Conservation (phyloP, 1,284 basidiomycete species). For the Marasmius tenuissimus region DNA sequence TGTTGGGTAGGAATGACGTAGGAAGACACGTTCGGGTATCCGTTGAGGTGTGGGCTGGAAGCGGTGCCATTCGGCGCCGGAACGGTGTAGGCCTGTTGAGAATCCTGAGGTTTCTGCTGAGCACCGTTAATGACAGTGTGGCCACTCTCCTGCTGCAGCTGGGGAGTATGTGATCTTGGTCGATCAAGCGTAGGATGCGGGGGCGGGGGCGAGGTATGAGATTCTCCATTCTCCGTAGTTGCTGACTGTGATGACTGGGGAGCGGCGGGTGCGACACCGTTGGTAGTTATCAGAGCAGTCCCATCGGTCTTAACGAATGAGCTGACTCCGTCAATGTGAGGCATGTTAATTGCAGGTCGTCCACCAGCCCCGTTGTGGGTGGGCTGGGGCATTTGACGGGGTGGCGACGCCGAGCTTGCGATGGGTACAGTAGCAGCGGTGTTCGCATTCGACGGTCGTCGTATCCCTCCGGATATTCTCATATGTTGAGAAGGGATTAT, state of each 20-base stretch:
- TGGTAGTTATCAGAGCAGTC: conserved; percentile 19
- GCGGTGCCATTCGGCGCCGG: conserved; percentile 41
- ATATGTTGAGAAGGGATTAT: neutral
- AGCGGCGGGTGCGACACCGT: conserved; percentile 32
- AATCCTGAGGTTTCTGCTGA: conserved; percentile 47
- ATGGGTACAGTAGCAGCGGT: neutral
- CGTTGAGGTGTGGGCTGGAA: conserved; percentile 31
- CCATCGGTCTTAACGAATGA: conserved; percentile 21
- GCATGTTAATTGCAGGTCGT: conserved; percentile 43
- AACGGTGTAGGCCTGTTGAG: conserved; percentile 21
- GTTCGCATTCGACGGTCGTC: neutral
- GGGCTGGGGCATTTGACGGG: conserved; percentile 36
- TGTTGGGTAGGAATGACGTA: conserved; percentile 20
- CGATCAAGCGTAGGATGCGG: neutral
- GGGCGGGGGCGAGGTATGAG: neutral
- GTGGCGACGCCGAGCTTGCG: conserved; percentile 30
- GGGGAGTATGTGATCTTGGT: neutral
- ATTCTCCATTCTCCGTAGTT: neutral
- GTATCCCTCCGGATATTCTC: neutral
- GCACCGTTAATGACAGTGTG: conserved; percentile 16
- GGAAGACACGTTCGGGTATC: neutral
- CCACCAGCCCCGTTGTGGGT: conserved; percentile 34
- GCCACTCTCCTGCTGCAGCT: neutral
- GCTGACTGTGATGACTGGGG: neutral
- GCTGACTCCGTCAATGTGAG: conserved; percentile 37